Base-by-base conservation (phyloP, 306 rosid genomes). In the Acmispon strigosus region DNA sequence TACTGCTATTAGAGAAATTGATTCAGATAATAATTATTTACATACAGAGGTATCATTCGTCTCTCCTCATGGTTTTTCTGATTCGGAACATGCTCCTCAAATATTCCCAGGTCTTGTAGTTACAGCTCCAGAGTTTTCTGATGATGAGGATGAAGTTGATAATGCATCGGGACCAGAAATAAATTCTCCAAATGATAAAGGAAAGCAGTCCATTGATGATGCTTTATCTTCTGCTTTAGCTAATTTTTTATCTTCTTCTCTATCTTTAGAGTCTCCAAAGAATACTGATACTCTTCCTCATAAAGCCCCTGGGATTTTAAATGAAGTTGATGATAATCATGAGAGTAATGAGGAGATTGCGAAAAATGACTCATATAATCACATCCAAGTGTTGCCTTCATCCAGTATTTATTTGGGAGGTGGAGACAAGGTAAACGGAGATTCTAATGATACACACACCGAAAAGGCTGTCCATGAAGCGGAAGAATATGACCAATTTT, bases 181-280 rank as follows among this genome's bases (percentile, higher is more conserved):
- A 12, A 62, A 56, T 61, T 70, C 83, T 74, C 66, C 74, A 7
- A 65, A 48, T 55, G 82, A 81, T 82, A 81, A 76, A 57, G 80
- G 43, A 55, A 87, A 85, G 79, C 81, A 52, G 57, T 86, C 96
- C 36, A 85, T 91, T 62, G 96, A 95, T 76, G 96, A 80, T 59
- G 96, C 87, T 66, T 71, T 94, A 73, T 83, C 91, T 62, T 94
- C 91, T 68, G 95, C 99, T 56, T 87, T 94, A 10, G 92, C 91
- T 67, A 86, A 86, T 54, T 83, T 91, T 55, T 63, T 85, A 66
- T 86, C 86, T 59, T 88, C 89, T 45, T 24, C 72, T 41, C 20
- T 67, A 41, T 69, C 94, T 39, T 37, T 68, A 41, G 78, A 62
- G 47, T 19, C 82, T 65, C 77, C 83, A 51, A 80, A 68, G 66